Base-by-base conservation (phyloP, 371 early-diverging fungal genomes). In the Mortierella sp. region DNA sequence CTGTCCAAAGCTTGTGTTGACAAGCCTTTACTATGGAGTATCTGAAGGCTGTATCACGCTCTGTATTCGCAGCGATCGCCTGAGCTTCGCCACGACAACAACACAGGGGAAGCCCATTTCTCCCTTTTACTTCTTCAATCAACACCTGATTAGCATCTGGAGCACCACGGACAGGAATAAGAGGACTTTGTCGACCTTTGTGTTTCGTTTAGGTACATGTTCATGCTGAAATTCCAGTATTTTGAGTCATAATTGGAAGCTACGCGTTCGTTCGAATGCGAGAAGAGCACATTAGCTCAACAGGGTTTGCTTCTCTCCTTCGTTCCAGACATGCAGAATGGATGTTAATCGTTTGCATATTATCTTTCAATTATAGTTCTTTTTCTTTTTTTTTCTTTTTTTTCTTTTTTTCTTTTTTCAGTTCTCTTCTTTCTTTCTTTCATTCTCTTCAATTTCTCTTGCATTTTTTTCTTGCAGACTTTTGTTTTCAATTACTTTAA, bases 81-180 rank as follows among this genome's bases (percentile, higher is more conserved):
- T 62, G 62, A 11, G 62, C 40, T 62, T 62, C 62, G 43, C 43
- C 62, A 62, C 43, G 62, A 40, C 40, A 62, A 62, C 62, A 62
- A 62, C 26, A 26, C 9, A 16, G n/a, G 16, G 28, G 40, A 22
- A 9, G 8, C 22, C 40, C 43, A 0, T 22, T 24, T 6, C 8
- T 2, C 18, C 35, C 22, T 11, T 62, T 20, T 39, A 10, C 28
- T 40, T 37, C n/a, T 40, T 62, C 22, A n/a, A 14, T 40, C 22
- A 5, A 22, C n/a, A 14, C n/a, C 20, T 62, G 37, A 62, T 37
- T 62, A 39, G 12, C 43, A 62, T 62, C 40, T 28, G 62, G 61
- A 61, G 35, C 58, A 58, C 35, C 28, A 39, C 32, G 18, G 62
- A 40, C 62, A 62, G 62, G 62, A 62, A 62, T 45, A 16, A 40